Evolutionary conservation across 2,329 filamentous ascomycete genomes (phyloP).

Genomic region (Massarina eburnea): DNA sequence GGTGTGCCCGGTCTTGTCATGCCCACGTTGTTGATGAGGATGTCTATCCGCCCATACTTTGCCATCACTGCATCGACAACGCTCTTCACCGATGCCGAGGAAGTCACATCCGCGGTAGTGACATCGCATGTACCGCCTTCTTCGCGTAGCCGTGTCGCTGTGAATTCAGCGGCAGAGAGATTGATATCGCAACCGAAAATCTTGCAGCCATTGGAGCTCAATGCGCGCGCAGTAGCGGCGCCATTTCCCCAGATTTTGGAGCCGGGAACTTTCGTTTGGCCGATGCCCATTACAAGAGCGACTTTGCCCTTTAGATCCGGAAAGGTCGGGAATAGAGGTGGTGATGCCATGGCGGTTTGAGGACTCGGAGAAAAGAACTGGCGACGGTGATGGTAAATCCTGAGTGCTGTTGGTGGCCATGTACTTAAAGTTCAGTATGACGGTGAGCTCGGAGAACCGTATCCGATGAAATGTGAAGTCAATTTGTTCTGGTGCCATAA

Average conservation of each 20-base stretch:
- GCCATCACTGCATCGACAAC: constrained; percentile 9
- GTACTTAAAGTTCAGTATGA: too few relatives aligned
- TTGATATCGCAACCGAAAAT: constrained; percentile 15
- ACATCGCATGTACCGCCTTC: constrained; percentile 8
- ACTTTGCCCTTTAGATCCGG: constrained; percentile 14
- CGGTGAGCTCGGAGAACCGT: too few relatives aligned
- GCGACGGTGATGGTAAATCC: too few relatives aligned
- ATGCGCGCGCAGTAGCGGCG: constrained; percentile 8
- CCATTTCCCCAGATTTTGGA: constrained; percentile 14
- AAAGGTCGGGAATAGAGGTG: too few relatives aligned
- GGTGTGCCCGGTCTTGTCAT: constrained; percentile 54
- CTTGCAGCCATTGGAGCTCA: constrained; percentile 9
- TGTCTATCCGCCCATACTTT: constrained; percentile 55
- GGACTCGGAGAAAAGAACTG: too few relatives aligned
- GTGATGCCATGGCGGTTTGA: too few relatives aligned
- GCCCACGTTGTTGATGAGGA: constrained; percentile 59
- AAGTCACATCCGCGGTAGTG: constrained; percentile 10
- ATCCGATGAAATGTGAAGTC: too few relatives aligned
- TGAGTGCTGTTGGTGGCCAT: too few relatives aligned
- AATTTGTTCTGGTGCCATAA: too few relatives aligned
- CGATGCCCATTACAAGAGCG: constrained; percentile 14
- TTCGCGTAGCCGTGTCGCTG: neutral
- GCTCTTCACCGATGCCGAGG: constrained; percentile 2
- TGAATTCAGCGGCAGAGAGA: constrained; percentile 7
- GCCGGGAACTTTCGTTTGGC: constrained; percentile 13